Base-by-base conservation (phyloP, 1,284 basidiomycete species). In the Thecaphora thlaspeos region DNA sequence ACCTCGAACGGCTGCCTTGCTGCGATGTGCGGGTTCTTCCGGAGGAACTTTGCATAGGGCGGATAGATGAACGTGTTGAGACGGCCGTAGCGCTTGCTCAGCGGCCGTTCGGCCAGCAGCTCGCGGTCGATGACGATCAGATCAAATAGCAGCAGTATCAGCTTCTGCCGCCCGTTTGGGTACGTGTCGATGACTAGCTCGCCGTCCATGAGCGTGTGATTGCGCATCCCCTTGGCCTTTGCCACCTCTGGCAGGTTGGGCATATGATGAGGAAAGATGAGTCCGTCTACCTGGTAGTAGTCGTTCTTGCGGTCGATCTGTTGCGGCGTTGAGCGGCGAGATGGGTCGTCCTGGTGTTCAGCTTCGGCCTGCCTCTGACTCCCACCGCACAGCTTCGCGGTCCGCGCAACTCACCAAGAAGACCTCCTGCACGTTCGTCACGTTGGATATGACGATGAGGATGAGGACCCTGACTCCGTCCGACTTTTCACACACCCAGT, bases 401-500 rank as follows among this genome's bases (percentile, higher is more conserved):
- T n/a, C n/a, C n/a, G n/a, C 9, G 26, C 18, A 5, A 24, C 15
- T n/a, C n/a, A 54, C 51, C 21, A 67, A 49, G 79, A 86, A 95
- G 3, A 90, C 86, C 43, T 84, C 83, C 79, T 97, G 93, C 18
- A 63, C 65, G 24, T 82, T 83, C 11, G 71, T 72, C 8, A 48
- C 56, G 36, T 82, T 79, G 21, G 83, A 81, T 47, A 82, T 79
- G 38, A 87, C 83, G 45, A 98, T 84, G 55, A 95, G 82, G 43
- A 97, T 84, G 40, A 98, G 82, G 28, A 98, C 90, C 39, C 95
- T 86, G 48, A 97, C 81, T 2, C 95, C 95, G 76, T 99, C 95
- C n/a, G 92, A 95, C 82, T 99, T 99, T 81, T 99, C 95, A 80
- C 92, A 96, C 26, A 99, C 94, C 94, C 94, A 99, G 78, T 89